Conservation (phyloP, 140 eudicot genomes). For the Bidens hawaiensis region DNA sequence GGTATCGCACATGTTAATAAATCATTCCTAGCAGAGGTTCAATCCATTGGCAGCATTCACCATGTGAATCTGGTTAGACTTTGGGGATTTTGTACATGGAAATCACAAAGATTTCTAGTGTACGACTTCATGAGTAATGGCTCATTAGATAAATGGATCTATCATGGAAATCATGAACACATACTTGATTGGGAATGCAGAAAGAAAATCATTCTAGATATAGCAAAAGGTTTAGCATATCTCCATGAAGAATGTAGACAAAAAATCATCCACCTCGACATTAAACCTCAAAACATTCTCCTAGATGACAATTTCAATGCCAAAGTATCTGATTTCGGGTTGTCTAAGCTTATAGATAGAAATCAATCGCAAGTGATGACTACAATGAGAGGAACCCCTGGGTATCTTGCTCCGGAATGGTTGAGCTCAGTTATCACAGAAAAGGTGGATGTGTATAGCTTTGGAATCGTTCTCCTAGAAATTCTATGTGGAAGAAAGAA, state of each 20-base stretch:
- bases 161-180: constrained; percentile 3
- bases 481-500: constrained; percentile 9
- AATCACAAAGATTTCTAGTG: constrained; percentile 12
- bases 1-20: constrained; percentile 12
- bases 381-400: constrained; percentile 43
- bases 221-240: constrained; percentile 12
- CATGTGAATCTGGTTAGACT: constrained; percentile 20
- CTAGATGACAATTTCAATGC: constrained; percentile 3
- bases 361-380: constrained; percentile 23
- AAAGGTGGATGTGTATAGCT: constrained; percentile 19
- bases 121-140: constrained; percentile 26
- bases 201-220: constrained; percentile 11
- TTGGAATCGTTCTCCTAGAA: constrained; percentile 12
- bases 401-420: constrained; percentile 51
- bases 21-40: constrained; percentile 16
- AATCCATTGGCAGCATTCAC: constrained; percentile 21
- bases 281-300: constrained; percentile 22
- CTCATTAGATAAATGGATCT: constrained; percentile 19
- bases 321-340: constrained; percentile 18
- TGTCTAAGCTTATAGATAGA: constrained; percentile 22
- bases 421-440: constrained; percentile 14
- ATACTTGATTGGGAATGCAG: background rate
- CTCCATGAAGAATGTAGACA: constrained; percentile 20
- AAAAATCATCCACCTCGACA: constrained; percentile 20
- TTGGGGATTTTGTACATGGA: constrained; percentile 15